Conservation (phyloP, 148 eudicot species). For the Bassia scoparia region DNA sequence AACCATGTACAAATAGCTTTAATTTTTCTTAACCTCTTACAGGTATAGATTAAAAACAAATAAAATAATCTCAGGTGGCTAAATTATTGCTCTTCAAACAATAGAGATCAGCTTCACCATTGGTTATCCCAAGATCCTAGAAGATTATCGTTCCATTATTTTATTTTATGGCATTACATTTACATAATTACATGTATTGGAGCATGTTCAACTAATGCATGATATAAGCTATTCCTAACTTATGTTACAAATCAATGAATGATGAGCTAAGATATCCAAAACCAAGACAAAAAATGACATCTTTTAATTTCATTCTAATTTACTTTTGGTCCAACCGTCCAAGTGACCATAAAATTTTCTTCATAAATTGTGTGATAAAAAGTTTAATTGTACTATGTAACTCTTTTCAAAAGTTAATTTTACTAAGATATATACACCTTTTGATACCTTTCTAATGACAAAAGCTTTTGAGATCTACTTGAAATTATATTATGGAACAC, state of each 20-base stretch:
- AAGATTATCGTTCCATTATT: background rate
- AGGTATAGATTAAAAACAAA: background rate
- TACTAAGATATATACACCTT: no score
- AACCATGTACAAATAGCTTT: no score
- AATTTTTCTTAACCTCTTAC: no score
- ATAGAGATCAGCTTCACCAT: background rate
- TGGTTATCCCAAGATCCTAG: conserved; percentile 3
- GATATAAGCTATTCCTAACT: background rate
- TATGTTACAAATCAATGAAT: background rate
- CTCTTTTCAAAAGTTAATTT: background rate
- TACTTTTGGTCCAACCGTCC: background rate
- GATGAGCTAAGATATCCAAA: background rate
- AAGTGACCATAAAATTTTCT: background rate
- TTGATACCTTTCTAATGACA: no score
- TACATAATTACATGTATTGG: no score
- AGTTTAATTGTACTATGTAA: background rate
- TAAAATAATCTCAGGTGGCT: background rate
- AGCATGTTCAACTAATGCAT: background rate
- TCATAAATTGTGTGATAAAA: background rate
- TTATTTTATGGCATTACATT: background rate
- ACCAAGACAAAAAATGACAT: background rate
- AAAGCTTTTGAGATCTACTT: no score
- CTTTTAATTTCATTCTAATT: background rate
- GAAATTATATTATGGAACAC: no score
- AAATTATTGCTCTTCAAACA: background rate